Evolutionary conservation across 1,139 yeast genomes (phyloP).

Genomic region (Spathaspora sp.): DNA sequence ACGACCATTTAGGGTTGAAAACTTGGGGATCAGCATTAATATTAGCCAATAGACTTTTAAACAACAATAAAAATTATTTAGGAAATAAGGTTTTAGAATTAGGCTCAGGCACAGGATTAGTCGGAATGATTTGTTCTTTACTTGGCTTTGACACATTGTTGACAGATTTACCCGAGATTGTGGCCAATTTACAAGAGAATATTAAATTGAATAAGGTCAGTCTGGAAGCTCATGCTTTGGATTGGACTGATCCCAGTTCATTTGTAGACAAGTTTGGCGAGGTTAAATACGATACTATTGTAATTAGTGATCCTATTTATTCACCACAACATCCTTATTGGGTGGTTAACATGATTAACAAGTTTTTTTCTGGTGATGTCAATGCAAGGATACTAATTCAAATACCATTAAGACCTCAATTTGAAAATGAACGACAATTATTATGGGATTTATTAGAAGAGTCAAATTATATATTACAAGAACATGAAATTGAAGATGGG

Average conservation of each 20-base stretch:
- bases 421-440: constrained; percentile 58
- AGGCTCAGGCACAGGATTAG: constrained; percentile 93
- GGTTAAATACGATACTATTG: constrained; percentile 51
- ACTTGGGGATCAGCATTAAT: constrained; percentile 95
- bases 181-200: constrained; percentile 64
- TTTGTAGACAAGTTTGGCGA: constrained; percentile 28
- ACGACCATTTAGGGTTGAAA: constrained; percentile 84
- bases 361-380: constrained; percentile 33
- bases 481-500: constrained; percentile 53
- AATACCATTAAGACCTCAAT: constrained; percentile 70
- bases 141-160: constrained; percentile 53
- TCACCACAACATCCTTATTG: constrained; percentile 77
- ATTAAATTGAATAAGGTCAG: constrained; percentile 47
- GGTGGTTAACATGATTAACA: constrained; percentile 58
- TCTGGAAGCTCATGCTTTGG: constrained; percentile 52
- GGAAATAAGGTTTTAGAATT: constrained; percentile 63
- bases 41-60: constrained; percentile 55
- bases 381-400: constrained; percentile 54
- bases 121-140: constrained; percentile 65
- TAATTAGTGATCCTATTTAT: constrained; percentile 87
- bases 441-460: constrained; percentile 56
- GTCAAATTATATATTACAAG: constrained; percentile 25
- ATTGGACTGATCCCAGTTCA: constrained; percentile 66
- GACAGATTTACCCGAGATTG: constrained; percentile 80
- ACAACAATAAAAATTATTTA: constrained; percentile 20